phyloP scores from a whole-genome alignment of 352 stramenopile genomes.

The Lagenidium sp. region DNA sequence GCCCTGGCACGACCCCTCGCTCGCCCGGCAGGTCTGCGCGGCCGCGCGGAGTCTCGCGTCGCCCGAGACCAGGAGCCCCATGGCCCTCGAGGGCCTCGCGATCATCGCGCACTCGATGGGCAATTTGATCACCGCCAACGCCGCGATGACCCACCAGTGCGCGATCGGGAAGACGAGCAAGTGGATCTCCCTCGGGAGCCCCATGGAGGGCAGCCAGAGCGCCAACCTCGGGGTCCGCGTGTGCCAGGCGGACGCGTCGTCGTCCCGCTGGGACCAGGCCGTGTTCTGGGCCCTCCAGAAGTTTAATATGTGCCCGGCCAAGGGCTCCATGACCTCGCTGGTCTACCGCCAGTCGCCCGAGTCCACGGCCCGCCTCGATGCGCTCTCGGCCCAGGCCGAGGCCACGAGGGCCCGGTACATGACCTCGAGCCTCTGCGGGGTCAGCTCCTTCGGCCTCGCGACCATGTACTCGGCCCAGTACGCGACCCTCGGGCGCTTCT shows the following conservation, averaged over 20 bases:
- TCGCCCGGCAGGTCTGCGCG: conserved; percentile 21
- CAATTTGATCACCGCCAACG: conserved; percentile 21
- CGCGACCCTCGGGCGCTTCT: conserved; percentile 9
- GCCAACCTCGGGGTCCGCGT: conserved; percentile 4
- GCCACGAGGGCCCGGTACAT: conserved; percentile 1
- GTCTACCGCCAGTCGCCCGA: background rate
- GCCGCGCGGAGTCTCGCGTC: conserved; percentile 15
- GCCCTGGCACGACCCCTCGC: conserved; percentile 15
- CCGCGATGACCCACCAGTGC: conserved; percentile 17
- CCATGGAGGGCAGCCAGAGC: conserved; percentile 13
- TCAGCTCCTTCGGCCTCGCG: conserved; percentile 14
- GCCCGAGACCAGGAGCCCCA: background rate
- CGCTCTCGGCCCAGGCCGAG: conserved; percentile 4
- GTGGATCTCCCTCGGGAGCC: conserved; percentile 15
- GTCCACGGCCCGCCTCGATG: conserved; percentile 3
- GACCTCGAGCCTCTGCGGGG: conserved; percentile 17
- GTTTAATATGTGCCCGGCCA: background rate
- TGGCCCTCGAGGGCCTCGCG: conserved; percentile 16
- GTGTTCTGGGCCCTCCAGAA: conserved; percentile 1
- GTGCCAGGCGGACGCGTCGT: background rate
- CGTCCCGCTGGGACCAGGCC: conserved; percentile 1
- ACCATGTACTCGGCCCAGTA: conserved; percentile 11
- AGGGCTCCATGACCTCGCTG: background rate
- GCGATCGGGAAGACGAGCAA: conserved; percentile 4
- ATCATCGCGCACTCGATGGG: conserved; percentile 33